phyloP scores from a whole-genome alignment of 108 stramenopile species.

The Aurantiochytrium sp. region DNA sequence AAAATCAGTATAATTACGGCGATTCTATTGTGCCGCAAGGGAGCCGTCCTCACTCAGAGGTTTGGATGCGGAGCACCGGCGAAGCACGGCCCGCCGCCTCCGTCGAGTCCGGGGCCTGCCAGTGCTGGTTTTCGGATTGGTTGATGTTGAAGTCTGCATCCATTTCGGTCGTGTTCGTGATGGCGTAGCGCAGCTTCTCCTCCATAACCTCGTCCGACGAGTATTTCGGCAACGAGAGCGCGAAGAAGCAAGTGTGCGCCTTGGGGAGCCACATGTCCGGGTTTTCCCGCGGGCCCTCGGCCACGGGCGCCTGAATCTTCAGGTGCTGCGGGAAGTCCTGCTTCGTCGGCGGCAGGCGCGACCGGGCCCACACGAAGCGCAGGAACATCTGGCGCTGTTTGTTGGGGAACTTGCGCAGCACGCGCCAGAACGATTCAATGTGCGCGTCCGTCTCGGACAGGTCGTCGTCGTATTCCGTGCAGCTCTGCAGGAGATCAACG shows the following conservation, averaged over 20 bases:
- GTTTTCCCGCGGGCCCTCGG: constrained; percentile 42
- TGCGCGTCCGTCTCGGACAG: constrained; percentile 36
- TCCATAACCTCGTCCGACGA: constrained; percentile 39
- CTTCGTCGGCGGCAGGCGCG: constrained; percentile 48
- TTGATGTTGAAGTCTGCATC: constrained; percentile 51
- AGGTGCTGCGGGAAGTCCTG: constrained; percentile 56
- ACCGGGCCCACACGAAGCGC: constrained; percentile 58
- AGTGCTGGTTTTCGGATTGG: not conserved
- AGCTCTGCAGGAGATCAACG: constrained; percentile 45
- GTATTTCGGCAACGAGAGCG: constrained; percentile 57
- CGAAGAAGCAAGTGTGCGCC: constrained; percentile 67
- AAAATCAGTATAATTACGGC: too few relatives aligned
- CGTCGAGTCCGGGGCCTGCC: not conserved
- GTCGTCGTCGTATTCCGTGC: constrained; percentile 49
- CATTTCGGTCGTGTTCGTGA: constrained; percentile 53
- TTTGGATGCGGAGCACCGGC: not conserved
- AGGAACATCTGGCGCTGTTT: constrained; percentile 49
- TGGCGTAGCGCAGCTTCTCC: constrained; percentile 56
- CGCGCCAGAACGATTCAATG: constrained; percentile 52
- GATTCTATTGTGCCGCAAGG: too few relatives aligned
- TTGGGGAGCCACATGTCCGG: constrained; percentile 57
- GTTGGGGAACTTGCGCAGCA: constrained; percentile 39
- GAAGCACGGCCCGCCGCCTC: not conserved
- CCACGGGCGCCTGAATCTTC: not conserved
- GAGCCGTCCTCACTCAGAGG: not conserved